Conservation (phyloP, 495 filamentous ascomycete species). For the Jackrogersella multiformis region DNA sequence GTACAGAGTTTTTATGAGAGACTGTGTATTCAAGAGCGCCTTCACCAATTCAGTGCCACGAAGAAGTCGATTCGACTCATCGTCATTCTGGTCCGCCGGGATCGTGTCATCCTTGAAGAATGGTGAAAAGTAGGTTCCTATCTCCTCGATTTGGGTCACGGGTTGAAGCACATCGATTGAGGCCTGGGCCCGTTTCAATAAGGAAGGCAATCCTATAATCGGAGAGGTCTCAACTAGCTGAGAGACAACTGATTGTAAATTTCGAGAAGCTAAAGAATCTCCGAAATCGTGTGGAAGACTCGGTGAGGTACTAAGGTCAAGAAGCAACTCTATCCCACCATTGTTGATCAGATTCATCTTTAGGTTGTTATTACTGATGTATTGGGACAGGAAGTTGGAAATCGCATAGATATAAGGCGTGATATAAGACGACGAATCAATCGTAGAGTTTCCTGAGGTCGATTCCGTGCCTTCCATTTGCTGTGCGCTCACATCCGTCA, state of each 20-base stretch:
- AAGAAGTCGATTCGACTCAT: slow-evolving; percentile 50
- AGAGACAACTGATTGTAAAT: slow-evolving; percentile 77
- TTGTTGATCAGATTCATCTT: slow-evolving; percentile 78
- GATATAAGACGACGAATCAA: slow-evolving; percentile 46
- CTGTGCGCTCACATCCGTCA: slow-evolving; percentile 59
- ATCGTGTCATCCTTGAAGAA: slow-evolving; percentile 52
- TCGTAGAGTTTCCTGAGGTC: slow-evolving; percentile 7
- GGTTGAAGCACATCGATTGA: slow-evolving; percentile 73
- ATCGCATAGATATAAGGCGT: slow-evolving; percentile 77
- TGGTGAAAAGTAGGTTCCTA: slow-evolving; percentile 67
- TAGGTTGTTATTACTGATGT: slow-evolving; percentile 78
- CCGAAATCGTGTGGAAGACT: slow-evolving; percentile 80
- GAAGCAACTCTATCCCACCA: slow-evolving; percentile 82
- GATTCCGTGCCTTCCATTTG: slow-evolving; percentile 31
- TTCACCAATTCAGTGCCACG: slow-evolving; percentile 80
- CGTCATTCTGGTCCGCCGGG: slow-evolving; percentile 45
- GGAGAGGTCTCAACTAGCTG: slow-evolving; percentile 84
- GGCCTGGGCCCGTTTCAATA: slow-evolving; percentile 75
- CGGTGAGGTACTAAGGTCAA: slow-evolving; percentile 82
- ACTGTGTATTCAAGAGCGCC: slow-evolving; percentile 77
- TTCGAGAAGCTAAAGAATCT: slow-evolving; percentile 68
- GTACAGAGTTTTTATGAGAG: slow-evolving; percentile 74
- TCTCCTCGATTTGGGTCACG: slow-evolving; percentile 59
- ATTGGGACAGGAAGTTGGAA: slow-evolving; percentile 76
- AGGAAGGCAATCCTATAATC: slow-evolving; percentile 79